These are phyloP conservation scores for Aquilaria yunnanensis DNA, from an alignment of 345 rosid genomes.

Conservation along the genomic window DNA sequence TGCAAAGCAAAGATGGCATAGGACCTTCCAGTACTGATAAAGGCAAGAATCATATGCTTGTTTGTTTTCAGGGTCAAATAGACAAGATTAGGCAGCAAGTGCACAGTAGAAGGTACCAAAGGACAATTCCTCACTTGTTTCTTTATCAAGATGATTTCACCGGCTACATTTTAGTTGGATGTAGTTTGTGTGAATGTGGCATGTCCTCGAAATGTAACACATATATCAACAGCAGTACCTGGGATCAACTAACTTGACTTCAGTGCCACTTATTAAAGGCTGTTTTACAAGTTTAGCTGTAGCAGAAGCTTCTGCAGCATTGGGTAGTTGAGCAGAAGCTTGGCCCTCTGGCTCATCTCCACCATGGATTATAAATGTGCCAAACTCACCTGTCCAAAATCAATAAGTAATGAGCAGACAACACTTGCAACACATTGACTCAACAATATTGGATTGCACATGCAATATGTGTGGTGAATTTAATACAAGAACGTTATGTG, in stretches of 20 bases:
- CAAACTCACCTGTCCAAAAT: conserved; percentile 59
- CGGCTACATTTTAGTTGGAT: too few species aligned
- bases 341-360: conserved; percentile 40
- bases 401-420: conserved; percentile 9
- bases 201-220: too few species aligned
- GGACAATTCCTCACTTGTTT: not conserved
- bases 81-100: not conserved
- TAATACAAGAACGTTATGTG: too few species aligned
- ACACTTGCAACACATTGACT: not conserved
- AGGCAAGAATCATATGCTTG: too few species aligned
- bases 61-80: not conserved
- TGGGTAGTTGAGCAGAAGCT: conserved; percentile 22
- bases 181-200: too few species aligned
- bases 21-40: too few species aligned
- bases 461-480: too few species aligned
- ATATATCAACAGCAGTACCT: conserved; percentile 27
- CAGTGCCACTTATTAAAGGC: conserved; percentile 29
- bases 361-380: conserved; percentile 71
- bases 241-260: conserved; percentile 24
- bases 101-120: not conserved
- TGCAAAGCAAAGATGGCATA: too few species aligned
- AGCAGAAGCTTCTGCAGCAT: conserved; percentile 27
- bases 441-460: too few species aligned
- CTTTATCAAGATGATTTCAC: too few species aligned
- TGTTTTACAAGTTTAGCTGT: conserved; percentile 25